Percentiles rank a stretch among this genome's conserved stretches.
Conservation (phyloP, 73 alveolate species). For the Tetrahymena borealis region DNA sequence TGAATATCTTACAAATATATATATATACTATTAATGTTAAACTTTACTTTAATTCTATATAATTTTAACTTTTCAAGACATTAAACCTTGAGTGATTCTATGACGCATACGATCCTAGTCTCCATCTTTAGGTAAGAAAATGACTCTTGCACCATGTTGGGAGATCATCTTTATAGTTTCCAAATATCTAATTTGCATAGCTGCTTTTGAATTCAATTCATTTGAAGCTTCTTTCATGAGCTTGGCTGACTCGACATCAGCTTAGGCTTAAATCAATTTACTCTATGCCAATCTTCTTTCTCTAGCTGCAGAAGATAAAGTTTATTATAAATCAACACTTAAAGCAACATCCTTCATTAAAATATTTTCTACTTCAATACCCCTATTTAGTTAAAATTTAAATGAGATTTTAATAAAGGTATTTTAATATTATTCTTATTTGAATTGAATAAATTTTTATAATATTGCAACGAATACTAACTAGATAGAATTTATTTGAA, state of each 20-base stretch:
- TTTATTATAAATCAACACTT: constrained; percentile 18
- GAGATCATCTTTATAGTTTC: constrained; percentile 18
- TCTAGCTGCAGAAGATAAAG: constrained; percentile 34
- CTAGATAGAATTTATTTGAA: too few relatives aligned
- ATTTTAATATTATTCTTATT: too few relatives aligned
- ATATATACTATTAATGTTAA: neutral
- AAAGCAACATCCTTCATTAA: constrained; percentile 27
- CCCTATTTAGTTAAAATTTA: neutral
- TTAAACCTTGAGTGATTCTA: neutral
- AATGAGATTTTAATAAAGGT: too few relatives aligned
- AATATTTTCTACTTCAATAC: constrained; percentile 37
- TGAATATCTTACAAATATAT: neutral
- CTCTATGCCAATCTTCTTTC: constrained; percentile 37
- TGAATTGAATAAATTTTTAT: too few relatives aligned
- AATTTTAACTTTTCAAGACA: neutral
- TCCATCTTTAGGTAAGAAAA: constrained; percentile 13
- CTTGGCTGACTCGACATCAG: constrained; percentile 39
- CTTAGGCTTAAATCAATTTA: constrained; percentile 35
- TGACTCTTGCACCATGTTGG: constrained; percentile 31
- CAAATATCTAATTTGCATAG: constrained; percentile 34
- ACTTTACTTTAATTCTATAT: neutral
- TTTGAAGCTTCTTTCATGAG: constrained; percentile 37
- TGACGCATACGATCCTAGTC: neutral
- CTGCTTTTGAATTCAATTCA: constrained; percentile 37
- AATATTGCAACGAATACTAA: too few relatives aligned